These are phyloP conservation scores for Diplocarpon mali DNA, from an alignment of 2,329 filamentous ascomycete species.

Conservation along the genomic window DNA sequence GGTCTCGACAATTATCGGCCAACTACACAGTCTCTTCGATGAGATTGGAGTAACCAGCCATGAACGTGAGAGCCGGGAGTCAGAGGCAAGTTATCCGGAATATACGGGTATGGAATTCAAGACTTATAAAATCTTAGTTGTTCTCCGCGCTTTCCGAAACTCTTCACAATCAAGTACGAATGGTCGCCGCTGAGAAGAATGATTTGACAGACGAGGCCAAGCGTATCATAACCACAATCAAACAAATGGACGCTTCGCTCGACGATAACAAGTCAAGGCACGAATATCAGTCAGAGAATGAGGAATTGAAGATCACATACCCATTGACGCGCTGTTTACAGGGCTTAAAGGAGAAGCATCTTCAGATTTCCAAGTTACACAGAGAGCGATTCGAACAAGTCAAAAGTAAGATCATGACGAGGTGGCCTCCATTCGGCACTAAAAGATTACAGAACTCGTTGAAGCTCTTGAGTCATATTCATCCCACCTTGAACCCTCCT, in stretches of 20 bases:
- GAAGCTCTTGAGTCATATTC: conserved; percentile 93
- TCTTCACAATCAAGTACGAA: conserved; percentile 76
- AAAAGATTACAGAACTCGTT: conserved; percentile 60
- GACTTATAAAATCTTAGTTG: conserved; percentile 42
- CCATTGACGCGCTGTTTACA: conserved; percentile 74
- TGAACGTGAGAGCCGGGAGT: conserved; percentile 82
- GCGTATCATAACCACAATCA: conserved; percentile 71
- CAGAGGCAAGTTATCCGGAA: conserved; percentile 53
- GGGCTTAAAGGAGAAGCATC: conserved; percentile 75
- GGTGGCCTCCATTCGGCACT: conserved; percentile 2
- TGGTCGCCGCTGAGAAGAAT: conserved; percentile 81
- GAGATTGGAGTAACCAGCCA: conserved; percentile 92
- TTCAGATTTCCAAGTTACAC: conserved; percentile 68
- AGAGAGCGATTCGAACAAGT: conserved; percentile 91
- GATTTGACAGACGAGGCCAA: conserved; percentile 83
- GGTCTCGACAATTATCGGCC: conserved; percentile 85
- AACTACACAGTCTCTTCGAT: conserved; percentile 90
- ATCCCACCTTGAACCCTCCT: conserved; percentile 82
- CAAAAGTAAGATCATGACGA: conserved; percentile 54
- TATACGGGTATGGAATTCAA: not conserved
- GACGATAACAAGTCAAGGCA: conserved; percentile 60
- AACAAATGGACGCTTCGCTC: conserved; percentile 86
- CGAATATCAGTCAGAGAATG: conserved; percentile 52
- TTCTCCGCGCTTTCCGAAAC: conserved; percentile 88
- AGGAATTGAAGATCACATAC: conserved; percentile 67